A percentile compares a stretch with the other conserved stretches of the same genome.
These are phyloP conservation scores for Naumovozyma dairenensis DNA, from an alignment of 805 yeast genomes.

Conservation along the genomic window DNA sequence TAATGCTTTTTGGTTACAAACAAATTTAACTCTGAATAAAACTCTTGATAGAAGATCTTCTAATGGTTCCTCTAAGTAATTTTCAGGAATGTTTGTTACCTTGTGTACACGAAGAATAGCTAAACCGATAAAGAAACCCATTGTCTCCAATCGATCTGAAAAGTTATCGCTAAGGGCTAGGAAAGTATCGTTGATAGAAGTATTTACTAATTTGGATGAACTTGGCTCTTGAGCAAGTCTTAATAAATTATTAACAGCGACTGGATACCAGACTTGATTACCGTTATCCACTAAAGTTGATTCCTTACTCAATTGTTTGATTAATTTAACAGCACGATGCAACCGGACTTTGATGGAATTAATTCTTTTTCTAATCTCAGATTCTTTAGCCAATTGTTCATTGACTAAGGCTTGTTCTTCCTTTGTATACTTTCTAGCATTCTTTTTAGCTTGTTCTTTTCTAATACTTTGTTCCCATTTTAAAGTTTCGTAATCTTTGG, in stretches of 20 bases:
- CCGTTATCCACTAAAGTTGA: conserved; percentile 54
- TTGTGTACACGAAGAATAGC: conserved; percentile 54
- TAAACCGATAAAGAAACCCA: conserved; percentile 51
- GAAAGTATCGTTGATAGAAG: conserved; percentile 39
- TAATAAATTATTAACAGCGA: conserved; percentile 44
- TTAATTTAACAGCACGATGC: conserved; percentile 42
- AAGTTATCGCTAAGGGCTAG: conserved; percentile 44
- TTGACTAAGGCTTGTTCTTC: conserved; percentile 63
- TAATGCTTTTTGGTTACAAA: conserved; percentile 62
- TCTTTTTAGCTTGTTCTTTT: conserved; percentile 52
- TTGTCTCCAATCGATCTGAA: conserved; percentile 41
- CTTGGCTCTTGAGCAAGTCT: conserved; percentile 32
- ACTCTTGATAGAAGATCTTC: conserved; percentile 51
- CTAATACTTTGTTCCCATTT: conserved; percentile 87
- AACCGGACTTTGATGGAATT: conserved; percentile 30
- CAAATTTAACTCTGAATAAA: conserved; percentile 63
- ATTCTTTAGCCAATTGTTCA: conserved; percentile 56
- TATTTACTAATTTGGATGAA: conserved; percentile 33
- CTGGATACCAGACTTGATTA: conserved; percentile 58
- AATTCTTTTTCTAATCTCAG: conserved; percentile 42
- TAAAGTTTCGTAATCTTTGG: conserved; percentile 74
- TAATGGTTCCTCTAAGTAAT: conserved; percentile 42
- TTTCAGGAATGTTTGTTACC: conserved; percentile 36
- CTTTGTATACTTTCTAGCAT: conserved; percentile 51
- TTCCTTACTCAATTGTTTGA: conserved; percentile 43